A percentile compares a stretch with the other conserved stretches of the same genome.
phyloP scores from a whole-genome alignment of 2,329 filamentous ascomycete genomes.

The Pseudofabraea citricarpa region DNA sequence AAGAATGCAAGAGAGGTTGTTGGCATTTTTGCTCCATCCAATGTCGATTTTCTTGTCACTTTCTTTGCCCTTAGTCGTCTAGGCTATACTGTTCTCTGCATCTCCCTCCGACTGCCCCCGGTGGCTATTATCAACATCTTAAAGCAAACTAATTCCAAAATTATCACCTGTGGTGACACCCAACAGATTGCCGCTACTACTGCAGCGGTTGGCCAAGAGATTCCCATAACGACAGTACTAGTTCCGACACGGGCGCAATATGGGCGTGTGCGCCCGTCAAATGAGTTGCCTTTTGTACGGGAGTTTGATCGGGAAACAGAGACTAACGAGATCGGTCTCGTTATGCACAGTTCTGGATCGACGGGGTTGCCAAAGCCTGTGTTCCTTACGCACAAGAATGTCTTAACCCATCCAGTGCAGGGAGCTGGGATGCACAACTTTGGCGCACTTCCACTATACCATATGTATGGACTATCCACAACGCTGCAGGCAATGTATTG shows the following conservation, averaged over 20 bases:
- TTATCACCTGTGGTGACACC: too few species aligned
- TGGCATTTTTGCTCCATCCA: neutral
- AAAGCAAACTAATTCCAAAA: neutral
- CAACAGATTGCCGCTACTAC: too few species aligned
- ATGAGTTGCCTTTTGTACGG: neutral
- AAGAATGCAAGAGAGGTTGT: neutral
- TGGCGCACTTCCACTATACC: conserved; percentile 51
- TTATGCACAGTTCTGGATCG: conserved; percentile 39
- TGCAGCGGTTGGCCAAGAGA: too few species aligned
- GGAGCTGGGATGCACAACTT: conserved; percentile 28
- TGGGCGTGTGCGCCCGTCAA: neutral
- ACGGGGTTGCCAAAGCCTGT: conserved; percentile 60
- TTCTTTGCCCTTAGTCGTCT: conserved; percentile 3
- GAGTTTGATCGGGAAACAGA: neutral
- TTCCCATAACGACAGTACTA: neutral
- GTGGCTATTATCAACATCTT: neutral
- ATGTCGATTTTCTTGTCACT: conserved; percentile 1
- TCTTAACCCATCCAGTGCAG: conserved; percentile 23
- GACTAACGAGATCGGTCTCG: conserved; percentile 20
- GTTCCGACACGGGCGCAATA: neutral
- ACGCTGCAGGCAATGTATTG: conserved; percentile 40
- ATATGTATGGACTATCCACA: conserved; percentile 51
- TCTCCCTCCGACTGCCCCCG: conserved; percentile 2
- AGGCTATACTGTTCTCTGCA: conserved; percentile 2
- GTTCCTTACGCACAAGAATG: conserved; percentile 36